Percentiles rank a stretch among this genome's conserved stretches.
These are phyloP conservation scores for Teratosphaeria nubilosa DNA, from an alignment of 2,329 filamentous ascomycete genomes.

Conservation along the genomic window DNA sequence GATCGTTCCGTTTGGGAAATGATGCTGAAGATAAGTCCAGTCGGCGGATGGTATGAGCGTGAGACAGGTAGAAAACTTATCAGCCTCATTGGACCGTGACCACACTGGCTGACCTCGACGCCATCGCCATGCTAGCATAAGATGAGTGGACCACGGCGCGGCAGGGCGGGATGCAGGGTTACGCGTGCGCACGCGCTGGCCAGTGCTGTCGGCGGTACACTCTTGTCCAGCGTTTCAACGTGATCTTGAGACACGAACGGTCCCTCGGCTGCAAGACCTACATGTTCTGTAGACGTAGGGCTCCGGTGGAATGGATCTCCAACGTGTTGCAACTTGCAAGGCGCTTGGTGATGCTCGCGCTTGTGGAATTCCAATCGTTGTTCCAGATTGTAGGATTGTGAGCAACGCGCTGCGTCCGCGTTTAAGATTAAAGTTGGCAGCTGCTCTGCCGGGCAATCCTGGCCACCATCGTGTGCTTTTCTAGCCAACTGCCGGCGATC, in stretches of 20 bases:
- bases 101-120: neutral
- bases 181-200: neutral
- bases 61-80: neutral
- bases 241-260: neutral
- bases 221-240: neutral
- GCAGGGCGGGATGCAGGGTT: neutral
- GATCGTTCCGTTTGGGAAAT: neutral
- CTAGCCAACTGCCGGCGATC: neutral
- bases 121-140: neutral
- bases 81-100: neutral
- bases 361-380: neutral
- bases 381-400: neutral
- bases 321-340: neutral
- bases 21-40: neutral
- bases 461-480: neutral
- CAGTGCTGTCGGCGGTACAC: neutral
- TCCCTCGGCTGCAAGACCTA: neutral
- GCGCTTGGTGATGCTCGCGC: neutral
- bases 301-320: neutral
- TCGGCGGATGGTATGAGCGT: neutral
- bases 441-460: neutral
- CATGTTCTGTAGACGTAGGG: neutral
- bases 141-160: neutral
- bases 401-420: neutral
- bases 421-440: neutral